Percentiles rank a stretch among this genome's conserved stretches.
Evolutionary conservation across 805 yeast species (phyloP).

Genomic region (Candida alai): DNA sequence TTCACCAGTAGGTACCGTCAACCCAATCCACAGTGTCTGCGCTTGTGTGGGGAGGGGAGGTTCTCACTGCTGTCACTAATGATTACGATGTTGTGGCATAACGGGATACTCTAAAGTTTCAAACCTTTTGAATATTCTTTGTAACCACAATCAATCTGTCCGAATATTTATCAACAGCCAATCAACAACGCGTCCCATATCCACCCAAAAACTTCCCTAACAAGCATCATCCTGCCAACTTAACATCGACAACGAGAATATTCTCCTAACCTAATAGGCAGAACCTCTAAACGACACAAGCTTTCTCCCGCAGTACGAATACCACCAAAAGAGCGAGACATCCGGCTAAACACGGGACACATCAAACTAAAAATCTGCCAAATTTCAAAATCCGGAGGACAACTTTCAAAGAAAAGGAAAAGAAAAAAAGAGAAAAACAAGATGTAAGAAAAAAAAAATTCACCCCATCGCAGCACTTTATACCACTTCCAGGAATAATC

Average conservation of each 20-base stretch:
- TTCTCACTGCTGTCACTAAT: no score
- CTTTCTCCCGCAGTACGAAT: constrained; percentile 16
- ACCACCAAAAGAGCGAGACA: constrained; percentile 4
- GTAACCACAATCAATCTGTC: constrained; percentile 40
- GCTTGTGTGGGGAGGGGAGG: no score
- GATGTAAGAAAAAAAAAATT: constrained; percentile 5
- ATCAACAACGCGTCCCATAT: constrained; percentile 18
- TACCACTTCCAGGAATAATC: neutral
- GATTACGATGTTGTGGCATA: constrained; percentile 37
- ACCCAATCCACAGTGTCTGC: no score
- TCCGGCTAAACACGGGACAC: no score
- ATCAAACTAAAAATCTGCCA: constrained; percentile 23
- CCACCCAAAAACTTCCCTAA: constrained; percentile 10
- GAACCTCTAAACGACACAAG: constrained; percentile 16
- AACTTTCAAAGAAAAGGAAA: constrained; percentile 31
- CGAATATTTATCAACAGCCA: constrained; percentile 27
- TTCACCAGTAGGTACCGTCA: no score
- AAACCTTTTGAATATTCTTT: constrained; percentile 36
- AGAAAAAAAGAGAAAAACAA: constrained; percentile 1
- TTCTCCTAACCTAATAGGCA: constrained; percentile 42
- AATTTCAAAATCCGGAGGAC: constrained; percentile 33
- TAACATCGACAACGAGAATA: constrained; percentile 10
- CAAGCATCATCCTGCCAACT: constrained; percentile 7
- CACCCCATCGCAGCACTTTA: constrained; percentile 1
- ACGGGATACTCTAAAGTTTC: constrained; percentile 43